These are phyloP conservation scores for Penicillium sp. DNA, from an alignment of 2,329 filamentous ascomycete genomes.

Conservation along the genomic window DNA sequence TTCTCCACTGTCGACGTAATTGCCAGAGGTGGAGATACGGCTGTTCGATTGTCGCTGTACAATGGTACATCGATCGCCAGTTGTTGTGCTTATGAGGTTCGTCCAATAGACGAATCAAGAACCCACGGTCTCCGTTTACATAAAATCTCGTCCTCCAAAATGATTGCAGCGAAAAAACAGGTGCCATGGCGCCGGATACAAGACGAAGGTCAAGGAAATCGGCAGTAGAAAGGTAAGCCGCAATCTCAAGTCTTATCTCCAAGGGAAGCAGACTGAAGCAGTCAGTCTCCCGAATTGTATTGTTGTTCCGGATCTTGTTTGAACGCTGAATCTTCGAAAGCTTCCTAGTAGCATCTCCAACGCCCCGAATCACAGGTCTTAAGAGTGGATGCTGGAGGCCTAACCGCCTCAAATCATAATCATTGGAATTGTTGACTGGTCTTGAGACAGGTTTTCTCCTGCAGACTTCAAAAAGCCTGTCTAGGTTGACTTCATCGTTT, in stretches of 20 bases:
- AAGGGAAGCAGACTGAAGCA: conserved; percentile 1
- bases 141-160: conserved; percentile 7
- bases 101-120: background rate
- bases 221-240: conserved; percentile 2
- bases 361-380: background rate
- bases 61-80: background rate
- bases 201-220: conserved; percentile 7
- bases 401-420: background rate
- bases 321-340: background rate
- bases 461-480: conserved; percentile 9
- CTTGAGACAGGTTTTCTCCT: background rate
- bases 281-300: background rate
- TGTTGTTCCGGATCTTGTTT: background rate
- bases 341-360: conserved; percentile 1
- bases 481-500: conserved; percentile 3
- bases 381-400: background rate
- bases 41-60: background rate
- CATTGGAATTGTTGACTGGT: background rate
- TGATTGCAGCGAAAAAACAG: conserved; percentile 1
- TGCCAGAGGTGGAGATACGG: background rate
- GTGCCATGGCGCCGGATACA: conserved; percentile 4
- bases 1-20: background rate
- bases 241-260: conserved; percentile 8
- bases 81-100: background rate
- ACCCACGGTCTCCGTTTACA: conserved; percentile 4